A percentile compares a stretch with the other conserved stretches of the same genome.
Conservation (phyloP, 768 basidiomycete species). For the Mycena filopes region DNA sequence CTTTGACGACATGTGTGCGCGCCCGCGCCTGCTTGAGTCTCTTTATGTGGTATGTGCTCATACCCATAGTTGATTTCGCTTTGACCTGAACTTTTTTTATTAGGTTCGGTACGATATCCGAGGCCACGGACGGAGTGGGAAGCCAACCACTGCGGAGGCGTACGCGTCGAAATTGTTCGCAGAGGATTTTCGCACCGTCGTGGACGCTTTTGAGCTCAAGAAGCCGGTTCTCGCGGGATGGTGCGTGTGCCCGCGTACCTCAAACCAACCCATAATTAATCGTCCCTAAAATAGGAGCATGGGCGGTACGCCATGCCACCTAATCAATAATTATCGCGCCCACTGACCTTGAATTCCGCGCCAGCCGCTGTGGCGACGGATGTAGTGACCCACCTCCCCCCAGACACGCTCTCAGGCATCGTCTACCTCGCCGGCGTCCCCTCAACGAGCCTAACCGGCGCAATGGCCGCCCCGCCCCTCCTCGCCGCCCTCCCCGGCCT, state of each 20-base stretch:
- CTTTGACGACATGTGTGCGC: constrained; percentile 51
- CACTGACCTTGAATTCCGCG: not conserved
- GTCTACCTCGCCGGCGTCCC: constrained; percentile 43
- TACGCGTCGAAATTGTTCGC: constrained; percentile 43
- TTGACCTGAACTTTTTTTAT: not conserved
- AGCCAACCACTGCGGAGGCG: constrained; percentile 39
- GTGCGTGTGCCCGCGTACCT: constrained; percentile 23
- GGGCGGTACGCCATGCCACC: constrained; percentile 41
- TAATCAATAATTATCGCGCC: no score
- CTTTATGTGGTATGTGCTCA: constrained; percentile 40
- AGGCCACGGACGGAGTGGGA: constrained; percentile 48
- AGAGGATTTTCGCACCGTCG: constrained; percentile 46
- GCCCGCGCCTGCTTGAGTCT: constrained; percentile 37
- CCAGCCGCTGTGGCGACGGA: constrained; percentile 44
- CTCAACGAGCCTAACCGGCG: constrained; percentile 35
- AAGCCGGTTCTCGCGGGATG: constrained; percentile 46
- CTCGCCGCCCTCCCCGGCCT: constrained; percentile 37
- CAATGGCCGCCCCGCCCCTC: constrained; percentile 37
- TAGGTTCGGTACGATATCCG: constrained; percentile 49
- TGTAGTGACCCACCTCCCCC: constrained; percentile 39
- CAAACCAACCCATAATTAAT: no score
- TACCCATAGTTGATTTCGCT: not conserved
- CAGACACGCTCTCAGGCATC: constrained; percentile 42
- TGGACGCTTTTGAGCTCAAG: constrained; percentile 42
- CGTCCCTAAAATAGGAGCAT: constrained; percentile 37